Percentiles rank a stretch among this genome's conserved stretches.
These are phyloP conservation scores for Penicillium desertorum DNA, from an alignment of 495 filamentous ascomycete species.

Conservation along the genomic window DNA sequence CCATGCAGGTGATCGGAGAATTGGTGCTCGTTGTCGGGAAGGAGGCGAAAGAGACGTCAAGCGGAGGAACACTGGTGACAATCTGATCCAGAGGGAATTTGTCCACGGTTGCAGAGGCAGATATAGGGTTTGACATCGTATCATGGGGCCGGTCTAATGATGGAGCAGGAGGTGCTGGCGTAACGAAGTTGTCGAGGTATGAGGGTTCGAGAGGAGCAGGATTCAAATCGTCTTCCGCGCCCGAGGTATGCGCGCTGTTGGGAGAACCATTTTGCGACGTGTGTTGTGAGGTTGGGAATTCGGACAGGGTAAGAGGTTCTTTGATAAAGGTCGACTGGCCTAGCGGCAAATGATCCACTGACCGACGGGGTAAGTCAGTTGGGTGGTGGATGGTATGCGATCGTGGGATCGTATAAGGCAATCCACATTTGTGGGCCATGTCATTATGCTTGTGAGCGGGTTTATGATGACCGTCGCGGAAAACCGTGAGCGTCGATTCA, in stretches of 20 bases:
- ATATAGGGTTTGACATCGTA: conserved; percentile 21
- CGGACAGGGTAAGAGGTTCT: conserved; percentile 32
- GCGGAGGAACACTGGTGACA: conserved; percentile 38
- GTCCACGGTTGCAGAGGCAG: conserved; percentile 32
- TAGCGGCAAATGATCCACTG: conserved; percentile 66
- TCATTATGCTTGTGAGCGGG: conserved; percentile 87
- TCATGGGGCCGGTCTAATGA: conserved; percentile 40
- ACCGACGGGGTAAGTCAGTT: conserved; percentile 59
- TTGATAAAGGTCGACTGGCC: conserved; percentile 44
- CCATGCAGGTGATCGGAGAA: conserved; percentile 43
- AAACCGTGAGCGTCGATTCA: conserved; percentile 79
- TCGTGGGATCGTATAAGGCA: conserved; percentile 77
- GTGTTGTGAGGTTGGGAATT: conserved; percentile 25
- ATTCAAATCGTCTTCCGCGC: conserved; percentile 56
- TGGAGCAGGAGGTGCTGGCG: conserved; percentile 40
- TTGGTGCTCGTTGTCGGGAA: conserved; percentile 38
- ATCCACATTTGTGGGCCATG: conserved; percentile 75
- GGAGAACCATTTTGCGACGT: conserved; percentile 71
- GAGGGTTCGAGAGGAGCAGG: conserved; percentile 63
- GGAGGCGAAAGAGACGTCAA: conserved; percentile 40
- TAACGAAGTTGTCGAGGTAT: conserved; percentile 54
- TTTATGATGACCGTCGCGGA: conserved; percentile 92
- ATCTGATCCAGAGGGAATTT: conserved; percentile 40
- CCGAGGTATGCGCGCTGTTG: conserved; percentile 52
- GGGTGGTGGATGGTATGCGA: conserved; percentile 67